A percentile compares a stretch with the other conserved stretches of the same genome.
phyloP scores from a whole-genome alignment of 192 early-diverging fungal genomes.

The Ambispora gerdemannii region DNA sequence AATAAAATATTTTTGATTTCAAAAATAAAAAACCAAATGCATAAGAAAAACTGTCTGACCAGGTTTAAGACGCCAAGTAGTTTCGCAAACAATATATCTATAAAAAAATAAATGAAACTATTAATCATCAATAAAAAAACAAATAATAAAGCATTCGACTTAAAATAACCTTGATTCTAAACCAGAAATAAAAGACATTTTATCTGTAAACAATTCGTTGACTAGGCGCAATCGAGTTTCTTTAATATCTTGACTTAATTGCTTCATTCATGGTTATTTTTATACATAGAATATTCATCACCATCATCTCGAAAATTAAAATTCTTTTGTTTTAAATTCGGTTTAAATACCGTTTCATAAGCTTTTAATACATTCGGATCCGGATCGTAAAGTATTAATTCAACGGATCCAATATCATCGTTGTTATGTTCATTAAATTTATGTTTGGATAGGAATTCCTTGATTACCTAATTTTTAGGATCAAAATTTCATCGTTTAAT shows the following conservation, averaged over 20 bases:
- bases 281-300: too few species aligned
- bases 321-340: neutral
- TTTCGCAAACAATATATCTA: constrained; percentile 11
- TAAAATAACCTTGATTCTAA: neutral
- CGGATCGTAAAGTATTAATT: neutral
- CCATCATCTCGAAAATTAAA: neutral
- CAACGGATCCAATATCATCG: neutral
- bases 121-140: neutral
- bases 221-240: neutral
- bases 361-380: neutral
- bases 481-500: neutral
- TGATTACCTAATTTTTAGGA: neutral
- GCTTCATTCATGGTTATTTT: neutral
- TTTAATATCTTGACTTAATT: neutral
- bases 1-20: too few species aligned
- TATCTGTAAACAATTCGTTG: neutral
- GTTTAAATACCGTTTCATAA: neutral
- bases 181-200: neutral
- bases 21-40: neutral
- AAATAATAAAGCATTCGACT: neutral
- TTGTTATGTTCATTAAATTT: neutral
- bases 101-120: neutral
- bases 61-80: constrained; percentile 19
- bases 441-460: constrained; percentile 16
- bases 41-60: neutral